Evolutionary conservation across 2,329 filamentous ascomycete genomes (phyloP).

Genomic region (Aspergillus neoniger): DNA sequence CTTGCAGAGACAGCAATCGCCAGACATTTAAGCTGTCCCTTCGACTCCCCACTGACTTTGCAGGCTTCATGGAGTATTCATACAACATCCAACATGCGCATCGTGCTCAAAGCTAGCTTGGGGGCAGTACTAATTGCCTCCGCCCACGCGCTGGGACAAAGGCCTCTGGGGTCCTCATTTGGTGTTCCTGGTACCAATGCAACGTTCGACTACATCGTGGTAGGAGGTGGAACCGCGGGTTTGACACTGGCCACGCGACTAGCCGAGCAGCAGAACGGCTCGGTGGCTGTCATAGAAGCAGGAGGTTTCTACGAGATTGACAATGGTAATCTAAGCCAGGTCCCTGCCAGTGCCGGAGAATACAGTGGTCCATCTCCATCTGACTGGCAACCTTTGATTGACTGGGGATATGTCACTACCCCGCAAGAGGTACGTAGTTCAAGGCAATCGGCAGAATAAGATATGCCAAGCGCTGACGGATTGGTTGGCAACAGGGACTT

Average conservation of each 20-base stretch:
- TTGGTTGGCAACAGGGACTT: neutral
- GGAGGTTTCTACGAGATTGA: constrained; percentile 34
- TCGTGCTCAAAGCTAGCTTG: too few relatives aligned
- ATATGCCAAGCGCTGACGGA: neutral
- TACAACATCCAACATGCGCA: too few relatives aligned
- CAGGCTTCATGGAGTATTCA: neutral
- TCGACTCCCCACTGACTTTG: too few relatives aligned
- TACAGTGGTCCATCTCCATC: constrained; percentile 26
- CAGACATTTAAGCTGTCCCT: too few relatives aligned
- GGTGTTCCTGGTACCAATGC: constrained; percentile 15
- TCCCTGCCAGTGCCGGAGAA: constrained; percentile 23
- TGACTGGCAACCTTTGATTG: constrained; percentile 22
- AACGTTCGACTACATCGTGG: constrained; percentile 22
- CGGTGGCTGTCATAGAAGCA: constrained; percentile 34
- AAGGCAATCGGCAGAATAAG: neutral
- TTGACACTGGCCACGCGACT: constrained; percentile 23
- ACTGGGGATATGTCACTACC: constrained; percentile 27
- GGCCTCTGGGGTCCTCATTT: neutral
- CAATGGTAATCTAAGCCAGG: constrained; percentile 28
- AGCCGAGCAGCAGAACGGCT: constrained; percentile 18
- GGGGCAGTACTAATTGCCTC: neutral
- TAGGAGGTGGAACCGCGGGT: constrained; percentile 29
- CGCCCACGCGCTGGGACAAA: neutral
- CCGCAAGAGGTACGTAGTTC: constrained; percentile 18
- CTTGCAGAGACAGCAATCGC: too few relatives aligned